Evolutionary conservation across 2,329 filamentous ascomycete species (phyloP).

Genomic region (Colletotrichum sansevieriae): DNA sequence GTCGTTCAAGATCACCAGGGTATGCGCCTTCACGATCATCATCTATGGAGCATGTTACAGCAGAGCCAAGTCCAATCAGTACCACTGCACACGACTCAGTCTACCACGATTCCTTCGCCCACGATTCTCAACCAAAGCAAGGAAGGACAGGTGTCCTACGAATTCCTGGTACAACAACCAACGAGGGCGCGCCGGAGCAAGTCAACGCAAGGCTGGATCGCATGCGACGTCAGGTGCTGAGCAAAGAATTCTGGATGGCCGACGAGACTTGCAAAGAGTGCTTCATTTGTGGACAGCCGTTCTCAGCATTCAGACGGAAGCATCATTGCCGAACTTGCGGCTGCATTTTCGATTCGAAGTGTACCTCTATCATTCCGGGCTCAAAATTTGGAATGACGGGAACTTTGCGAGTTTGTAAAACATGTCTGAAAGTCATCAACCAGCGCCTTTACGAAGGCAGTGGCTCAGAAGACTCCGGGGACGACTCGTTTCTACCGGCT

Average conservation of each 20-base stretch:
- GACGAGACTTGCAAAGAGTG: constrained; percentile 99
- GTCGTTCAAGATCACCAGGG: constrained; percentile 58
- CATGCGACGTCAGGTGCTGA: constrained; percentile 88
- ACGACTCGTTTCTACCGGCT: constrained; percentile 76
- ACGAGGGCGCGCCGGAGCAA: constrained; percentile 69
- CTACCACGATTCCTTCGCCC: constrained; percentile 68
- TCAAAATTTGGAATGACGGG: constrained; percentile 88
- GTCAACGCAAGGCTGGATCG: constrained; percentile 74
- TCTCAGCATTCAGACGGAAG: constrained; percentile 94
- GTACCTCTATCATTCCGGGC: constrained; percentile 91
- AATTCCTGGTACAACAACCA: constrained; percentile 69
- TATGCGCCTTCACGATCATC: constrained; percentile 67
- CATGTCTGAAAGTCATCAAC: constrained; percentile 91
- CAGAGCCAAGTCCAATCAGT: constrained; percentile 68
- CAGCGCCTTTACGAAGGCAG: constrained; percentile 86
- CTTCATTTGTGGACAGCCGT: constrained; percentile 90
- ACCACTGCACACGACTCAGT: constrained; percentile 71
- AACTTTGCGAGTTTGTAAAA: constrained; percentile 89
- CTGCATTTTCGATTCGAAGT: constrained; percentile 98
- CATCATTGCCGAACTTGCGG: constrained; percentile 97
- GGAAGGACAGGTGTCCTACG: constrained; percentile 61
- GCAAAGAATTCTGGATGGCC: constrained; percentile 99
- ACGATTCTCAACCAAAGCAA: constrained; percentile 59
- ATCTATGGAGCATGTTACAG: constrained; percentile 68
- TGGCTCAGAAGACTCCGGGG: constrained; percentile 86